A percentile compares a stretch with the other conserved stretches of the same genome.
phyloP scores from a whole-genome alignment of 192 early-diverging fungal species.

The Coemansia sp. region DNA sequence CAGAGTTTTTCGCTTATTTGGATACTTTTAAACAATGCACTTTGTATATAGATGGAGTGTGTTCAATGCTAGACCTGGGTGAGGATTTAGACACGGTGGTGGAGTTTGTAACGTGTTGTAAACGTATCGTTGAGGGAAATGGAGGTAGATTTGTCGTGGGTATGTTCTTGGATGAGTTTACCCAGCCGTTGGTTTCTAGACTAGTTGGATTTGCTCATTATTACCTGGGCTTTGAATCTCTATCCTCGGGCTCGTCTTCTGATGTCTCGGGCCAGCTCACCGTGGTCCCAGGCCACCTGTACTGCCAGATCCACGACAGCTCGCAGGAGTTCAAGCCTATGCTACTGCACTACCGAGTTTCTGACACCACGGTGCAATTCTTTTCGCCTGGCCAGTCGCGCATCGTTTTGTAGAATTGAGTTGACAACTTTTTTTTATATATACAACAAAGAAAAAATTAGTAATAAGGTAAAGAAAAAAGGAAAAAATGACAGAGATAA shows the following conservation, averaged over 20 bases:
- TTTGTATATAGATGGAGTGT: conserved; percentile 33
- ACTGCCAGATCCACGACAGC: conserved; percentile 22
- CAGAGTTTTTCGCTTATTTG: conserved; percentile 25
- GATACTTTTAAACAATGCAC: conserved; percentile 4
- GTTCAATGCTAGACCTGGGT: conserved; percentile 32
- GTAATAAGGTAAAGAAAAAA: neutral
- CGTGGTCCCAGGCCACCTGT: conserved; percentile 34
- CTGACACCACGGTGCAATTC: conserved; percentile 41
- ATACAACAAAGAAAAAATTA: neutral
- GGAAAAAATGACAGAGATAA: neutral
- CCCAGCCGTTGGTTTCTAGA: conserved; percentile 14
- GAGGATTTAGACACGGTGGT: neutral
- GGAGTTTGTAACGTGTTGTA: conserved; percentile 22
- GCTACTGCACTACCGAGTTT: conserved; percentile 31
- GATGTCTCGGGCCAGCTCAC: conserved; percentile 49
- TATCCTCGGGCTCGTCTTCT: conserved; percentile 33
- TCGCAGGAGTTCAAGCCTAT: conserved; percentile 28
- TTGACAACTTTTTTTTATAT: conserved; percentile 5
- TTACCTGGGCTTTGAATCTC: conserved; percentile 26
- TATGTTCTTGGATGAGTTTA: conserved; percentile 36
- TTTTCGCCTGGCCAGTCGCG: conserved; percentile 52
- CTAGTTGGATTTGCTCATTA: conserved; percentile 32
- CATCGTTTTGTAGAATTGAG: conserved; percentile 23
- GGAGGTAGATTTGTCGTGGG: conserved; percentile 19
- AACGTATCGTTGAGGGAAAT: conserved; percentile 20